These are phyloP conservation scores for Coemansia furcata DNA, from an alignment of 192 early-diverging fungal genomes.

Conservation along the genomic window DNA sequence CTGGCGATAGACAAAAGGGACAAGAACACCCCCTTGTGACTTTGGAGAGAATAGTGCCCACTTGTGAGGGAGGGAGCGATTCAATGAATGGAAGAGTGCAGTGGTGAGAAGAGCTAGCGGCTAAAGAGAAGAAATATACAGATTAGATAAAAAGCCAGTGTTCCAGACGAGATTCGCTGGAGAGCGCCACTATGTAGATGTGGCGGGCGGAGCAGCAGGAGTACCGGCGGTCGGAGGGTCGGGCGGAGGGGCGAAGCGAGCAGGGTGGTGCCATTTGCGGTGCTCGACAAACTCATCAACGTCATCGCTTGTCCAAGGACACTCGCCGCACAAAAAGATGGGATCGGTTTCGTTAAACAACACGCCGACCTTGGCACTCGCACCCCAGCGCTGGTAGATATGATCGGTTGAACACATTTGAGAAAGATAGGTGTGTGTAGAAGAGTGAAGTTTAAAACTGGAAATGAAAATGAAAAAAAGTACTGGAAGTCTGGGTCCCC, in stretches of 20 bases:
- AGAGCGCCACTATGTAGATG: not conserved
- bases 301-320: slow-evolving; percentile 22
- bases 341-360: not conserved
- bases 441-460: not conserved
- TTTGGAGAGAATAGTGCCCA: not conserved
- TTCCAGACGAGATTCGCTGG: too few relatives aligned
- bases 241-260: slow-evolving; percentile 3
- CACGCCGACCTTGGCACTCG: not conserved
- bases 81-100: not conserved
- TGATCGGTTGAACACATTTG: not conserved
- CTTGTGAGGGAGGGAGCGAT: not conserved
- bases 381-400: not conserved
- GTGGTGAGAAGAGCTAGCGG: not conserved
- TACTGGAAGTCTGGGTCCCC: not conserved
- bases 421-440: not conserved
- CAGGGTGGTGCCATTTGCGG: slow-evolving; percentile 26
- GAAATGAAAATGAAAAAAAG: not conserved
- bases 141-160: not conserved
- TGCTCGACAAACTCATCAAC: slow-evolving; percentile 36
- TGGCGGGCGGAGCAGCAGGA: not conserved
- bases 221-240: slow-evolving; percentile 1
- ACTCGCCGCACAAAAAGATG: slow-evolving; percentile 41
- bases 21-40: not conserved
- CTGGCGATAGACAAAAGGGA: not conserved
- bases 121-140: not conserved